Base-by-base conservation (phyloP, 352 stramenopile species). In the Phytophthora capsici region DNA sequence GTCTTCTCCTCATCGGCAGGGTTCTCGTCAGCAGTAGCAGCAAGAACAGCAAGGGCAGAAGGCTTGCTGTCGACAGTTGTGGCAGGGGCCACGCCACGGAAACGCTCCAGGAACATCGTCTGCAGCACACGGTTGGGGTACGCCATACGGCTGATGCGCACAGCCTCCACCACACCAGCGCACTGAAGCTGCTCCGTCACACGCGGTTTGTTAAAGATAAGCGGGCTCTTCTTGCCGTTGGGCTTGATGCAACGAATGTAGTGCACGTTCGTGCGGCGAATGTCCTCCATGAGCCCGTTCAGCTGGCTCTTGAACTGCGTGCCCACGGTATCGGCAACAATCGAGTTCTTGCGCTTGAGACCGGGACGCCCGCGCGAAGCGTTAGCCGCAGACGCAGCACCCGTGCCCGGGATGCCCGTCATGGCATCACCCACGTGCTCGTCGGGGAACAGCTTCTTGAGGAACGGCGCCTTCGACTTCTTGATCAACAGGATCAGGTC, bases 211-310 rank as follows among this genome's bases (percentile, higher is more conserved):
- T 94, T 95, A 67, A 99, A 95, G 13, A 89, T 52, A 13, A 71
- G 26, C 41, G 86, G 55, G 55, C 97, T 98, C 71, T 99, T 98
- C 38, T 96, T 87, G 68, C 97, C 90, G 73, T 99, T 99, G 0
- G 98, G 97, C 78, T 99, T 99, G 65, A 99, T 97, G 76, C 98
- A 99, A 30, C 97, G 89, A 64, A 99, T 97, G 80, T 99, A 99
- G 71, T 99, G 97, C 22, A 98, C 95, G 57, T 98, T 91, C 2
- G 96, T 99, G 36, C 84, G 87, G 50, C 97, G 91, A 59, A 99
- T 94, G 60, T 98, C 96, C 37, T 96, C 89, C 57, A 99, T 95
- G 17, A 99, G 78, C 8, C 88, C 81, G 32, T 93, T 90, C 6
- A 99, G 79, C 67, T 99, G 96, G 47, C 78, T 90, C 56, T 95